phyloP scores from a whole-genome alignment of 2,329 filamentous ascomycete species.

The Penicillium hesseltinei region DNA sequence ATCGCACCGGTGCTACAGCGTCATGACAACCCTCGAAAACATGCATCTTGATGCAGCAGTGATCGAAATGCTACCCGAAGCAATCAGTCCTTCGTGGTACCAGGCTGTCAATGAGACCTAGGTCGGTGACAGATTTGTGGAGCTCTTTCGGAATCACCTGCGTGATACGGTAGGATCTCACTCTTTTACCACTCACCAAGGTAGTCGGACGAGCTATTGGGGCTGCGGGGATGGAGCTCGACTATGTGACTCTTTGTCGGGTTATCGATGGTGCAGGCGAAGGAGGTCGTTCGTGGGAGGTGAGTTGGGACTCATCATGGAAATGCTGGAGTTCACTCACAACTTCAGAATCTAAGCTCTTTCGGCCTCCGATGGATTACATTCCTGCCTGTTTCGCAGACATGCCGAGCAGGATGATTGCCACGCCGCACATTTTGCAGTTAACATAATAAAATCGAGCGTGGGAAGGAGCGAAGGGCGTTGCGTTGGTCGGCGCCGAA shows the following conservation, averaged over 20 bases:
- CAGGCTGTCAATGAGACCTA: neutral
- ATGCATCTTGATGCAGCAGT: neutral
- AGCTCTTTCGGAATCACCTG: neutral
- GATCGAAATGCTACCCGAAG: neutral
- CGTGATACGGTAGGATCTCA: neutral
- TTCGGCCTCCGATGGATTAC: neutral
- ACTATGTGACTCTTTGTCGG: conserved; percentile 26
- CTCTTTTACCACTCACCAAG: conserved; percentile 60
- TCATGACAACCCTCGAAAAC: neutral
- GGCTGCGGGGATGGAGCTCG: conserved; percentile 40
- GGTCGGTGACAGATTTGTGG: neutral
- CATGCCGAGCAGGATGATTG: neutral
- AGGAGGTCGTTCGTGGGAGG: conserved; percentile 21
- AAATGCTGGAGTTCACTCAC: neutral
- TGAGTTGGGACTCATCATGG: conserved; percentile 15
- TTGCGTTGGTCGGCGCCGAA: conserved; percentile 1
- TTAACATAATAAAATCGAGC: neutral
- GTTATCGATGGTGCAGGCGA: conserved; percentile 22
- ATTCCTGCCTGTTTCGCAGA: neutral
- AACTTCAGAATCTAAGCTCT: neutral
- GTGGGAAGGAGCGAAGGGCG: neutral
- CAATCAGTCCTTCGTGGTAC: neutral
- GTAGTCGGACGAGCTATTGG: conserved; percentile 52
- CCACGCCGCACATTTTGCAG: neutral
- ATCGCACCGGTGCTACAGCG: neutral